Base-by-base conservation (phyloP, 2,329 filamentous ascomycete genomes). In the Xylariaceae sp. region DNA sequence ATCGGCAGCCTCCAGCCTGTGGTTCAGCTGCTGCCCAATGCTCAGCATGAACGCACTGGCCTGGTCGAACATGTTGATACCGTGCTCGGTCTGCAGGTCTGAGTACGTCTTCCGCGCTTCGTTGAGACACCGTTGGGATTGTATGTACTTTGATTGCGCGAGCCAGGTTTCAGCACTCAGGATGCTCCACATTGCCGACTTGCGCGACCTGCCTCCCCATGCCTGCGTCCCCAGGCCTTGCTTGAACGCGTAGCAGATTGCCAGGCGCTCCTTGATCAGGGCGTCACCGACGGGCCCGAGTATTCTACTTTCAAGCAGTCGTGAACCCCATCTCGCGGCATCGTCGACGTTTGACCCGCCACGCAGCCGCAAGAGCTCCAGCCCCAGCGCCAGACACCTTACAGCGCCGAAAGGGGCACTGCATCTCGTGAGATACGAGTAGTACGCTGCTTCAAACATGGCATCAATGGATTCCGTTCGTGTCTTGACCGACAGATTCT, bases 381-480 rank as follows among this genome's bases (percentile, higher is more conserved):
- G 67, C 0, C 80, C 77, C 0, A 96, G 64, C 0, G 81, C 64
- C 7, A 94, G 67, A 41, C 80, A 84, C 9, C 93, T 82, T 12
- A 93, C 63, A 1, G 89, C 84, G 33, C 86, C 83, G 51, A 88
- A 90, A 0, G 85, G 77, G 17, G 82, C 76, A 29, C 74, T 80
- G 50, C 86, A 94, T 30, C 90, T 77, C 12, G 87, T 90, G 32
- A 87, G 76, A 56, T 96, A 98, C 0, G 88, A 94, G 59, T 98
- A 96, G 37, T 81, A 82, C 0, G 90, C 86, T 3, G 85, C 83
- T 51, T 96, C 90, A 10, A 98, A 72, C 73, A 92, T 85, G 46
- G 85, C 76, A 48, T 93, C 86, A 24, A 95, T 73, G 5, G 77
- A 81, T 49, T 96, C 92, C 2, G 81, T 67, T 40, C 90, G 79